Evolutionary conservation across 1,139 yeast species (phyloP), one percentile per base, ranked within the genome.

Genomic region (Kluyveromyces sp.): DNA sequence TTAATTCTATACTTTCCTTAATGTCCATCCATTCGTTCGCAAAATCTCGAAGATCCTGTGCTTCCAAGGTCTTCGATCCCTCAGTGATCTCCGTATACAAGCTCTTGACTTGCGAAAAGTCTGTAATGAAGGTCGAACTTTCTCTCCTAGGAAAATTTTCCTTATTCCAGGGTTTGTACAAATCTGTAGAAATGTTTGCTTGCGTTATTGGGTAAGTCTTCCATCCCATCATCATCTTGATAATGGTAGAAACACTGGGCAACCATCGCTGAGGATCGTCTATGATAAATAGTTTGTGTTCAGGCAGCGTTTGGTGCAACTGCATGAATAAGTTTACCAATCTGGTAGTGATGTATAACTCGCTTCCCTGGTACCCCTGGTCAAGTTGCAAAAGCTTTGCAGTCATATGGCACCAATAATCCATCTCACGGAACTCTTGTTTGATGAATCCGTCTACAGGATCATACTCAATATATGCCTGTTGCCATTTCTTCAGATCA

Each of bases 311-410:
- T 3, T 40, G 36, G 39, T 52, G 49, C 37, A 61, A 43, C 28
- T 53, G 45, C 28, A 51, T 50, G 36, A 62, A 53, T 8, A 62
- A 45, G 37, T 57, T 58, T n/a, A 58, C 52, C 25, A 60, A 46
- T 43, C 62, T 52, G 25, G 64, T 55, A 7, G 65, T 64, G 8
- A 61, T 50, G 46, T 51, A 55, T 4, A 52, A 27, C 25, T 50
- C 54, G 41, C 33, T 21, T 28, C 35, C 45, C 34, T n/a, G 28
- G 37, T 27, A 5, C 36, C 30, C 26, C 37, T 32, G 31, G 34
- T 32, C 30, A 34, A 31, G 5, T 37, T 35, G 34, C 45, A 34
- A 34, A 29, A 37, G 37, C 29, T 26, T 49, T 25, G 32, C 54
- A 29, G 28, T 59, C 50, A 41, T 43, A 39, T 53, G 34, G 39